Base-by-base conservation (phyloP, 208 protist species). In the Tritrichomonas musculus region DNA sequence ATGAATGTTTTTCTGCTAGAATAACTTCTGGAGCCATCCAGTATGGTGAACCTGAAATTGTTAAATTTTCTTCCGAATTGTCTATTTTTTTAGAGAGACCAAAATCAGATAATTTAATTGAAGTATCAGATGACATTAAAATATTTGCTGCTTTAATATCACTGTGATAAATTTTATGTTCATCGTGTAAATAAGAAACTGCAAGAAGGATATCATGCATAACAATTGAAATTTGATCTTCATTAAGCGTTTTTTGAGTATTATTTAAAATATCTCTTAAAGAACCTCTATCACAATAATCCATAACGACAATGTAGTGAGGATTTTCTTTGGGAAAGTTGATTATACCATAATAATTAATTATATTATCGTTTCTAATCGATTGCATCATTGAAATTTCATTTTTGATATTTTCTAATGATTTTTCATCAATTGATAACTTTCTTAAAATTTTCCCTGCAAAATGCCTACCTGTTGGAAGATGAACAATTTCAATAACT, bases 21-120 rank as follows among this genome's bases (percentile, higher is more conserved):
- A 96, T 94, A 27, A 96, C 65, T 73, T 96, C 94, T 49, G 95
- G 95, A 4, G 95, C 94, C 95, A 96, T 96, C 94, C 94, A 96
- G 30, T 94, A 72, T 22, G 94, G 94, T 36, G 65, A 72, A 33
- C 9, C 9, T 33, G 65, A 20, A 9, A 72, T 9, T 72, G 65
- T 33, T 20, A 11, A 11, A 72, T 20, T 11, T 64, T 64, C 20
- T 25, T 25, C 9, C 20, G 14, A 25, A 25, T 64, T 9, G 20
- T 25, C 57, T 25, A 64, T 64, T 9, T 33, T 72, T 33, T 5
- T 36, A 33, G 65, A 20, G 11, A 72, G 17, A 33, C 65, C 65
- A 72, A 33, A 72, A 72, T 72, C 65, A 72, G 65, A 8, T 33
- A 72, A 9, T 57, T 95, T 95, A 47, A 95, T 92, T 55, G 0